These are phyloP conservation scores for Allium cepa DNA, from an alignment of 106 monocot genomes.

Conservation along the genomic window DNA sequence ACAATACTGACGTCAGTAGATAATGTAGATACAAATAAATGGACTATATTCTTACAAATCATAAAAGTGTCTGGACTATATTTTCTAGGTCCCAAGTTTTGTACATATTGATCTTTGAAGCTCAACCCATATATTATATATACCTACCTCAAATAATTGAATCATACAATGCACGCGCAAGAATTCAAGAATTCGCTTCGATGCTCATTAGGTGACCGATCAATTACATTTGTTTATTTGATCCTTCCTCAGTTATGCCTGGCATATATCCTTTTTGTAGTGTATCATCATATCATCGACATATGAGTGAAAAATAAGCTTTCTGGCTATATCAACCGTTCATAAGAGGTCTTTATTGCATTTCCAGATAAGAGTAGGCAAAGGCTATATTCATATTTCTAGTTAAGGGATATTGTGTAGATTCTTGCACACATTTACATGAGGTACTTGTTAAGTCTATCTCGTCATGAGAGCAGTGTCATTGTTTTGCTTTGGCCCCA, in stretches of 20 bases:
- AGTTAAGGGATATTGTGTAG: not conserved
- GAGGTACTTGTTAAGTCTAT: too few species aligned
- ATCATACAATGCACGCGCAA: not conserved
- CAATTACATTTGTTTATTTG: not conserved
- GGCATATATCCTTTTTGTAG: not conserved
- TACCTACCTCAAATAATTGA: not conserved
- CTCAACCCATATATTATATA: not conserved
- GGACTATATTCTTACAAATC: not conserved
- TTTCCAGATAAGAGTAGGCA: not conserved
- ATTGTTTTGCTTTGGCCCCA: slow-evolving; percentile 1
- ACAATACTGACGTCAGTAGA: not conserved
- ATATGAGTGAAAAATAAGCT: not conserved
- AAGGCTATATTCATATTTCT: not conserved
- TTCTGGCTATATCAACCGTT: not conserved
- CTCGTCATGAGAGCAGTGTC: too few species aligned
- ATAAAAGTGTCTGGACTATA: not conserved
- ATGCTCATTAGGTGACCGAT: not conserved
- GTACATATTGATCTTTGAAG: not conserved
- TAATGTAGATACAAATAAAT: not conserved
- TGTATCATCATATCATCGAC: not conserved
- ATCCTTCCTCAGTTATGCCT: slow-evolving; percentile 12
- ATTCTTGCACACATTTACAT: not conserved
- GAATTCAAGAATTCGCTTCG: not conserved
- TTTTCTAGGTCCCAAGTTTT: not conserved
- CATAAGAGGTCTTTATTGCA: not conserved